phyloP scores from a whole-genome alignment of 306 rosid species.

The Ormosia semicastrata region DNA sequence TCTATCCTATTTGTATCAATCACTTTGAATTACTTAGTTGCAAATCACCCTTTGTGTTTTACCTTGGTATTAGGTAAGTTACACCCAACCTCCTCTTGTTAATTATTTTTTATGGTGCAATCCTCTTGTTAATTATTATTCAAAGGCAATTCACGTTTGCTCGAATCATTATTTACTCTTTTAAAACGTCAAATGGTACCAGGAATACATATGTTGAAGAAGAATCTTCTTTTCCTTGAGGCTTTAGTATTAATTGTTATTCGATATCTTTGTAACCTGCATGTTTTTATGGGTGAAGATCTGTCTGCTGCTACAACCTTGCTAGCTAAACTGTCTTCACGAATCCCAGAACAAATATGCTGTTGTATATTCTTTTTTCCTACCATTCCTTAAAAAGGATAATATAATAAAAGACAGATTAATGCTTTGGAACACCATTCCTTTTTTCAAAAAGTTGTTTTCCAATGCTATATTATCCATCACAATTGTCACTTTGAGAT shows the following conservation, averaged over 20 bases:
- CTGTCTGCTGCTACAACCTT: not conserved
- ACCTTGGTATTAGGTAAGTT: not conserved
- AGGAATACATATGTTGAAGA: not conserved
- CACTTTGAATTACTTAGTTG: not conserved
- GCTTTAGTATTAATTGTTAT: too few relatives aligned
- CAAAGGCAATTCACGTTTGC: not conserved
- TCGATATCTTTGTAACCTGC: not conserved
- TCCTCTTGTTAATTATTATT: not conserved
- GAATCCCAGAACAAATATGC: not conserved
- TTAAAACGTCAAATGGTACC: not conserved
- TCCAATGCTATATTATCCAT: not conserved
- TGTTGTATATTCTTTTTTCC: not conserved
- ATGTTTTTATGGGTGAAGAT: not conserved
- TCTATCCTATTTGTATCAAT: not conserved
- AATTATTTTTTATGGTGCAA: too few relatives aligned
- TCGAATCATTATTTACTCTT: not conserved
- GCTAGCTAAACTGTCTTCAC: not conserved
- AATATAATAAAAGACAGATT: not conserved
- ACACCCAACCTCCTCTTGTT: not conserved
- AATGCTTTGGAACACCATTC: conserved; percentile 12
- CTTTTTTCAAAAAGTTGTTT: not conserved
- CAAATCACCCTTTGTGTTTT: not conserved
- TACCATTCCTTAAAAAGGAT: not conserved
- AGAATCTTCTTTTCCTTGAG: not conserved
- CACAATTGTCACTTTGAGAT: conserved; percentile 17